Evolutionary conservation across 1,284 basidiomycete genomes (phyloP).

Genomic region (Bjerkandera adusta): DNA sequence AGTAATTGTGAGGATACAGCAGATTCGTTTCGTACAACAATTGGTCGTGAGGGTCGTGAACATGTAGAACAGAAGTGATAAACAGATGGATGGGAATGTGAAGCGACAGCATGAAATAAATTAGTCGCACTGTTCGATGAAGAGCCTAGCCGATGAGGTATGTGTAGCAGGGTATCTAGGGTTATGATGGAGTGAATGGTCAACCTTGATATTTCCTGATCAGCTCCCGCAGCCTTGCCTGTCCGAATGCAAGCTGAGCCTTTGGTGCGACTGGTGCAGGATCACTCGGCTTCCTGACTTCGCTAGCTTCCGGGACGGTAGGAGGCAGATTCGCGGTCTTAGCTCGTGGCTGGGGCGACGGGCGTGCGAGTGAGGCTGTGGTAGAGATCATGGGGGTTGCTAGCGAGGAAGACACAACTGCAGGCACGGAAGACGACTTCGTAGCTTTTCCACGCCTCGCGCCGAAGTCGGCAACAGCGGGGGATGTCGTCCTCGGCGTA

Average conservation of each 20-base stretch:
- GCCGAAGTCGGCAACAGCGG: conserved; percentile 24
- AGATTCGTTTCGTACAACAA: neutral
- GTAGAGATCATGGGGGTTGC: conserved; percentile 69
- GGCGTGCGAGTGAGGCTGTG: conserved; percentile 68
- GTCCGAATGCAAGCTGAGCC: conserved; percentile 64
- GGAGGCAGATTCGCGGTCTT: conserved; percentile 25
- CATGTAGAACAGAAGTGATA: neutral
- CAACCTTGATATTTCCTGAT: conserved; percentile 74
- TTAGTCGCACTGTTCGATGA: neutral
- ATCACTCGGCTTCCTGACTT: conserved; percentile 17
- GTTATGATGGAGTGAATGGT: neutral
- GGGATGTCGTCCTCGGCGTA: conserved; percentile 11
- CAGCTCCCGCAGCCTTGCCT: conserved; percentile 69
- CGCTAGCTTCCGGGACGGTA: conserved; percentile 33
- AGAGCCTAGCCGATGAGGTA: neutral
- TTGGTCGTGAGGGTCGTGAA: conserved; percentile 7
- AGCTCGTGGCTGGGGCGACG: conserved; percentile 18
- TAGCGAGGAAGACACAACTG: conserved; percentile 63
- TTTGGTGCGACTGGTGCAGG: conserved; percentile 21
- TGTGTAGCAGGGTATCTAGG: neutral
- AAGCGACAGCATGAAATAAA: neutral
- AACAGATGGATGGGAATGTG: neutral
- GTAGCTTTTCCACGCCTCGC: conserved; percentile 34
- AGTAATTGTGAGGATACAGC: neutral
- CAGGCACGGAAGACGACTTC: conserved; percentile 61